A percentile compares a stretch with the other conserved stretches of the same genome.
These are phyloP conservation scores for Leishmania arabica DNA, from an alignment of 208 protist genomes.

Conservation along the genomic window DNA sequence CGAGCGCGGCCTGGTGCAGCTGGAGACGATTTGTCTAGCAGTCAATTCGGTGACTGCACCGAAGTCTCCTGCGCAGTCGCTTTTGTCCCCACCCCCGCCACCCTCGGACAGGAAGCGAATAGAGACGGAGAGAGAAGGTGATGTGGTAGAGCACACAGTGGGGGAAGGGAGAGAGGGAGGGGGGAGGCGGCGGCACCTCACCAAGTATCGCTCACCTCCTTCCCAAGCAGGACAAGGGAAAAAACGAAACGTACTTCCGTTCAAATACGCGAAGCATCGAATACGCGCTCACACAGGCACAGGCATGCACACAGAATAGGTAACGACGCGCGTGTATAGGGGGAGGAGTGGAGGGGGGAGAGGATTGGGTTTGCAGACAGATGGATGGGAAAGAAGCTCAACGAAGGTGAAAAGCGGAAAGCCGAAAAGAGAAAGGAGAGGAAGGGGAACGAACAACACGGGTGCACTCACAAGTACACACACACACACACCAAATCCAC, in stretches of 20 bases:
- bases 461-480: neutral
- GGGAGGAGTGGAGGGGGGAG: neutral
- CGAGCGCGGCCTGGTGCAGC: neutral
- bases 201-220: neutral
- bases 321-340: neutral
- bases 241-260: neutral
- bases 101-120: neutral
- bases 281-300: neutral
- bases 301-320: neutral
- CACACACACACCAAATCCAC: neutral
- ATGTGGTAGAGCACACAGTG: neutral
- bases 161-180: neutral
- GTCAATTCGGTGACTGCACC: neutral
- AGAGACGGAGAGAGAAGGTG: neutral
- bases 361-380: neutral
- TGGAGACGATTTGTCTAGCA: neutral
- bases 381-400: neutral
- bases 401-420: neutral
- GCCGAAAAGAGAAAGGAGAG: neutral
- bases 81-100: neutral
- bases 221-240: neutral
- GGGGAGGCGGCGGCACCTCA: neutral
- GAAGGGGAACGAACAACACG: neutral
- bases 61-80: neutral
- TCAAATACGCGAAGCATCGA: neutral